Base-by-base conservation (phyloP, 1,139 yeast genomes). In the Oligophagozyma castellii region DNA sequence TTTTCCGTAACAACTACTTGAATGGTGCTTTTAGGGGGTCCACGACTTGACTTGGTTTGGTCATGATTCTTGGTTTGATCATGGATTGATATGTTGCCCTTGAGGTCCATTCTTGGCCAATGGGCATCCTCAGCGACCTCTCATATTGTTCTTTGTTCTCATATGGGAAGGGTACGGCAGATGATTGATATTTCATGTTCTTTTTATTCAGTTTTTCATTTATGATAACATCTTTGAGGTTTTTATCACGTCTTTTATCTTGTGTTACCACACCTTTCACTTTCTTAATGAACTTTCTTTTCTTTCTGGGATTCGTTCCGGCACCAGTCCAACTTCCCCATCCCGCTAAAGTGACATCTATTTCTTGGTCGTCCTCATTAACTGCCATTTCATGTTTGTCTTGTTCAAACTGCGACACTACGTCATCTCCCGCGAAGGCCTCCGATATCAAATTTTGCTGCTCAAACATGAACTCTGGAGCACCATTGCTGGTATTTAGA, bases 341-440 rank as follows among this genome's bases (percentile, higher is more conserved):
- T 2, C 98, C 98, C 3, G 96, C 96, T 29, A 86, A 57, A 1
- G 94, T 77, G 30, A 76, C 58, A 50, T 86, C 95, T 36, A 77
- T 76, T 44, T 76, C 84, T 50, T 81, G 67, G 53, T 89, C 95
- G 35, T 73, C 96, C 55, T 89, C 96, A 27, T 78, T 89, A 29
- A 60, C 67, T 5, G 67, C 62, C n/a, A 68, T 68, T 39, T 69
- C 64, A 34, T 62, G 61, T 58, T 89, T 89, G 42, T 80, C 93
- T 14, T 65, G 72, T 36, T 67, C 69, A 49, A 84, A 84, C 40
- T 84, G 93, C 12, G 67, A 66, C 13, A 76, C 77, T 26, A 73
- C 76, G 48, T 89, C 92, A 55, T 89, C 99, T 14, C 96, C 96
- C 2, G 95, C 96, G 63, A 89, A 89, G 0, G 98, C 98, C 47